A percentile compares a stretch with the other conserved stretches of the same genome.
Conservation (phyloP, 1,284 basidiomycete species). For the Tylopilus sp. region DNA sequence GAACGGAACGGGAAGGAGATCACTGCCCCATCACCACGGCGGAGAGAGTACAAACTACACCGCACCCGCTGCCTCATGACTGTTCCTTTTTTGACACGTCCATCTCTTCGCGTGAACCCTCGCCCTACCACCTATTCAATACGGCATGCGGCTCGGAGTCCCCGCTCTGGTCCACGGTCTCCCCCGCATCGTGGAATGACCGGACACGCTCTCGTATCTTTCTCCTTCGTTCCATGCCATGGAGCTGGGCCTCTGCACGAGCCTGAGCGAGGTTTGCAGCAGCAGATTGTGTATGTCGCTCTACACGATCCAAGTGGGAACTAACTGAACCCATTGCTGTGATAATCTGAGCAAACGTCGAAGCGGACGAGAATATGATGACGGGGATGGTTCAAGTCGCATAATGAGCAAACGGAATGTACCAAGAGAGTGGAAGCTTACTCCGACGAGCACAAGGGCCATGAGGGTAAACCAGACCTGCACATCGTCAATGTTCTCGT, state of each 20-base stretch:
- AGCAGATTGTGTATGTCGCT: constrained; percentile 34
- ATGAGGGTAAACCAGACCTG: constrained; percentile 16
- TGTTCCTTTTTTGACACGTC: not conserved
- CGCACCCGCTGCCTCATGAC: not conserved
- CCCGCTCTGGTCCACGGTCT: not conserved
- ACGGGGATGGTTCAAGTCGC: not conserved
- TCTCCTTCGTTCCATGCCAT: constrained; percentile 39
- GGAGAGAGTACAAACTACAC: not conserved
- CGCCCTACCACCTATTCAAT: not conserved
- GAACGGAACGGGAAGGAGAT: too few species aligned
- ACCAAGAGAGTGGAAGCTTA: constrained; percentile 5
- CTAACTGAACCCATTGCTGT: constrained; percentile 6
- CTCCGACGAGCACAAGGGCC: constrained; percentile 15
- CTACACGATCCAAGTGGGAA: constrained; percentile 21
- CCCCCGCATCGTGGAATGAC: constrained; percentile 12
- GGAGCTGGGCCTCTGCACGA: constrained; percentile 39
- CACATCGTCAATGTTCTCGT: not conserved
- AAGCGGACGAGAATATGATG: too few species aligned
- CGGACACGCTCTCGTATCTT: constrained; percentile 40
- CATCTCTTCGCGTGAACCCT: not conserved
- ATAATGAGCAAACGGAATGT: not conserved
- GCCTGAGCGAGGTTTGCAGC: constrained; percentile 43
- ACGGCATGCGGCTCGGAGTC: not conserved
- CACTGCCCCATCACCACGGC: not conserved
- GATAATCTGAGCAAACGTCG: constrained; percentile 9